Conservation (phyloP, 208 protist species). For the Acanthamoeba polyphaga region DNA sequence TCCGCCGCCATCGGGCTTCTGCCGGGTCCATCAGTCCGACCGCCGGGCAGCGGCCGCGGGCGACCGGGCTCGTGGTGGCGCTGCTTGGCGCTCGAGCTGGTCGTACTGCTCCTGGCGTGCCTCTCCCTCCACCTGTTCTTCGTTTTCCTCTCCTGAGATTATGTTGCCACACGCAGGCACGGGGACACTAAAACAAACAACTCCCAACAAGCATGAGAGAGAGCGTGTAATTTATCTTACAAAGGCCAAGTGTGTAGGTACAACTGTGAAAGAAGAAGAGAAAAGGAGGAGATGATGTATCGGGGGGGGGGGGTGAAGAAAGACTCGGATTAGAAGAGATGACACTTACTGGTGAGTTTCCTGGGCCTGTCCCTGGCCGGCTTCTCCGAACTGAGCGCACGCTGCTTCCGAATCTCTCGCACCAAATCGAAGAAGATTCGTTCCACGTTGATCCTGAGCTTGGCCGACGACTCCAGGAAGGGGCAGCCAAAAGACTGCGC, state of each 20-base stretch:
- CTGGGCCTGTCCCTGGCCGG: not conserved
- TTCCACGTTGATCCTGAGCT: slow-evolving; percentile 63
- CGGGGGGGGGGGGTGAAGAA: no score
- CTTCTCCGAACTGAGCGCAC: not conserved
- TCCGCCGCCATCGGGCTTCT: not conserved
- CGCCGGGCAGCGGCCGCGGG: not conserved
- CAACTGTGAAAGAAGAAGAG: no score
- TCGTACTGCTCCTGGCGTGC: not conserved
- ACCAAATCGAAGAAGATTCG: slow-evolving; percentile 57
- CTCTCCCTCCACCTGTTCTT: slow-evolving; percentile 34
- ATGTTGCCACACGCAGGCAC: no score
- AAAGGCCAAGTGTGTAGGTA: no score
- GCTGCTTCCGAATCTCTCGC: slow-evolving; percentile 20
- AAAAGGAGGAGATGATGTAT: no score
- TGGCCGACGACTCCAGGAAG: slow-evolving; percentile 76
- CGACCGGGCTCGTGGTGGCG: not conserved
- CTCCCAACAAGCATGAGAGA: no score
- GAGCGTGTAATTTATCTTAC: no score
- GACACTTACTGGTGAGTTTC: not conserved
- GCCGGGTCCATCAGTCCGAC: not conserved
- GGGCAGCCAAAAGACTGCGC: not conserved
- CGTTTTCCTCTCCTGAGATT: not conserved
- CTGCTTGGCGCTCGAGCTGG: not conserved
- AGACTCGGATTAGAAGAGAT: not conserved
- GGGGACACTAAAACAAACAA: no score